Base-by-base conservation (phyloP, 768 basidiomycete genomes). In the Agrocybe pediades region DNA sequence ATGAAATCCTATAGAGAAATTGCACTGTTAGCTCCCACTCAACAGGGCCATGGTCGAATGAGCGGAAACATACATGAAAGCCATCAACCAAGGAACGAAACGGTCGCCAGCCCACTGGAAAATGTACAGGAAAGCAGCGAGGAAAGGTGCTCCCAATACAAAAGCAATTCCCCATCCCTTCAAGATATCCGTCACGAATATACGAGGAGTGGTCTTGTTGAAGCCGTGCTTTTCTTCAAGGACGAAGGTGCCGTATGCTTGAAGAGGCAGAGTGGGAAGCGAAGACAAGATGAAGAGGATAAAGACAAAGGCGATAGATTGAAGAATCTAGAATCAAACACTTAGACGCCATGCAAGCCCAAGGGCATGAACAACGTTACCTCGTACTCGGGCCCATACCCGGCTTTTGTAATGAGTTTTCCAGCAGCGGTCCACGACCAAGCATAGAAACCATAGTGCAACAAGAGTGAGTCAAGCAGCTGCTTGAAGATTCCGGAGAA, bases 181-280 rank as follows among this genome's bases (percentile, higher is more conserved):
- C 63, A 95, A 25, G 30, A 91, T 66, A 69, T 99, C 96, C 2
- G 79, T 72, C 48, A 94, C 67, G 69, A 92, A 98, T 3, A 95
- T 74, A 15, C 62, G 62, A 1, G 84, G 82, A 0, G 94, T 92
- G 5, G 86, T 95, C 74, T 98, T 97, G 81, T 98, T 99, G 79
- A 98, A 98, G 0, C 95, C 95, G 59, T 97, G 93, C 59, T 87
- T 89, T 67, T 96, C 89, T 71, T 98, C 97, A 33, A 98, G 78
- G 5, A 95, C 89, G 65, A 99, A 99, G 2, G 93, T 97, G 55
- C 85, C 81, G 74, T 97, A 98, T 20, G 87, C 75, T 26, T 82
- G 84, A 39, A 93, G 74, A 17, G 96, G 94, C 9, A 95, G 74
- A 7, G 81, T 74, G 2, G 92, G 85, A 24, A 91, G 67, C 0